These are phyloP conservation scores for Psilocybe mexicana DNA, from an alignment of 1,284 basidiomycete genomes.

Conservation along the genomic window DNA sequence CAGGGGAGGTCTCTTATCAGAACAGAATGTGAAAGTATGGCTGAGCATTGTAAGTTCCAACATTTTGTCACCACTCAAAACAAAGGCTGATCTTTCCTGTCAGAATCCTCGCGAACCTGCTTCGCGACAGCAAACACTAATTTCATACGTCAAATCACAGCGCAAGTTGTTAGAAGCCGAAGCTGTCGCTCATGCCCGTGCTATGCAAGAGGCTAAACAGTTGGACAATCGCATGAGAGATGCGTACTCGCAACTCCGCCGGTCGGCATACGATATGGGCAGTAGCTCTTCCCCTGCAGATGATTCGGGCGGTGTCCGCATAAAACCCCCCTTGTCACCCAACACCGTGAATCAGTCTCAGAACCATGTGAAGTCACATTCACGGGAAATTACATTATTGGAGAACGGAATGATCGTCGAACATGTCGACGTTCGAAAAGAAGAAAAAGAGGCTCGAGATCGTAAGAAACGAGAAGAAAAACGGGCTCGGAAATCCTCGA, in stretches of 20 bases:
- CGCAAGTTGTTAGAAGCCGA: slow-evolving; percentile 73
- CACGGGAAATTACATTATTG: slow-evolving; percentile 75
- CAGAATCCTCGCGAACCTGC: slow-evolving; percentile 82
- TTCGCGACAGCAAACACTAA: slow-evolving; percentile 72
- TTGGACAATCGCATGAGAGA: slow-evolving; percentile 76
- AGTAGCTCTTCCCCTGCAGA: slow-evolving; percentile 46
- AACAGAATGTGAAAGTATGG: slow-evolving; percentile 86
- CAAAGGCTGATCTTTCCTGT: slow-evolving; percentile 6
- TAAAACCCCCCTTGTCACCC: slow-evolving; percentile 58
- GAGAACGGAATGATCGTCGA: slow-evolving; percentile 88
- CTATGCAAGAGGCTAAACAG: slow-evolving; percentile 73
- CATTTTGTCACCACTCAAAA: slow-evolving; percentile 11
- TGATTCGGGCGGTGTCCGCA: slow-evolving; percentile 62
- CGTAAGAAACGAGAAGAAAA: slow-evolving; percentile 69
- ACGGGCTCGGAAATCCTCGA: slow-evolving; percentile 70
- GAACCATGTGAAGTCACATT: slow-evolving; percentile 48
- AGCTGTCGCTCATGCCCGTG: slow-evolving; percentile 68
- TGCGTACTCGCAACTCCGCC: slow-evolving; percentile 73
- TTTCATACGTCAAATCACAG: slow-evolving; percentile 71
- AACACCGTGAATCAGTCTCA: slow-evolving; percentile 35
- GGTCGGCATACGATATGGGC: slow-evolving; percentile 71
- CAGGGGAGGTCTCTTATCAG: slow-evolving; percentile 71
- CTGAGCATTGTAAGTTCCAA: slow-evolving; percentile 68
- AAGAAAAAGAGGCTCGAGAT: slow-evolving; percentile 72
- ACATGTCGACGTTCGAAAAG: slow-evolving; percentile 78